Evolutionary conservation across 2,329 filamentous ascomycete genomes (phyloP).

Genomic region (Colletotrichum costaricense): DNA sequence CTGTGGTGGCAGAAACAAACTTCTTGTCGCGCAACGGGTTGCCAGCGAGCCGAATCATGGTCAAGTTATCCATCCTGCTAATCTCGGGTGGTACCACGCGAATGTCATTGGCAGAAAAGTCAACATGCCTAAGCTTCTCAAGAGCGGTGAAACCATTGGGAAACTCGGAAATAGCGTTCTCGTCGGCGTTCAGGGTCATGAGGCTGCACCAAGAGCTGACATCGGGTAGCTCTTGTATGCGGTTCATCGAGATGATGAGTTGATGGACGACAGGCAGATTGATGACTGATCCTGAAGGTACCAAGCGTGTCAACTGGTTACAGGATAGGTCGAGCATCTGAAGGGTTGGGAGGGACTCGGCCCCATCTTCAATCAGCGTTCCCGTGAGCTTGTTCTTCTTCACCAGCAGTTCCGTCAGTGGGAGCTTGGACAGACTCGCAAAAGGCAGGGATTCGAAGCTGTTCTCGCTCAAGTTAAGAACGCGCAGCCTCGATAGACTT

Average conservation of each 20-base stretch:
- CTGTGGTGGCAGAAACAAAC: constrained; percentile 81
- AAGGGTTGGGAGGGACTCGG: constrained; percentile 70
- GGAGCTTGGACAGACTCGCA: constrained; percentile 72
- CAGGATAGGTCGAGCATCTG: constrained; percentile 82
- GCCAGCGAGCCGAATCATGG: constrained; percentile 81
- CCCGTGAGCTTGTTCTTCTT: constrained; percentile 84
- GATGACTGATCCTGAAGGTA: constrained; percentile 58
- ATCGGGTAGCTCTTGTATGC: constrained; percentile 78
- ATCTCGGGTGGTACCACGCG: constrained; percentile 80
- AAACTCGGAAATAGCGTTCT: constrained; percentile 82
- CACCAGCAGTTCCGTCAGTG: constrained; percentile 78
- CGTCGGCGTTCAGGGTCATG: constrained; percentile 79
- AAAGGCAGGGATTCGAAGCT: constrained; percentile 78
- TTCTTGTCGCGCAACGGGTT: constrained; percentile 93
- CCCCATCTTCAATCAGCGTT: constrained; percentile 73
- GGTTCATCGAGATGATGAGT: constrained; percentile 84
- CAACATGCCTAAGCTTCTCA: constrained; percentile 76
- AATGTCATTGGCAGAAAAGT: constrained; percentile 89
- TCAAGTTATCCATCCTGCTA: constrained; percentile 81
- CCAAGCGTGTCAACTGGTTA: constrained; percentile 75
- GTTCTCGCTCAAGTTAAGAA: constrained; percentile 86
- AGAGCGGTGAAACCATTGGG: constrained; percentile 80
- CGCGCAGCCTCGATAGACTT: constrained; percentile 76
- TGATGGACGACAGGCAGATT: constrained; percentile 78
- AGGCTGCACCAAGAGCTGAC: constrained; percentile 80